A percentile compares a stretch with the other conserved stretches of the same genome.
Evolutionary conservation across 306 rosid genomes (phyloP).

Genomic region (Prinsepia uniflora): DNA sequence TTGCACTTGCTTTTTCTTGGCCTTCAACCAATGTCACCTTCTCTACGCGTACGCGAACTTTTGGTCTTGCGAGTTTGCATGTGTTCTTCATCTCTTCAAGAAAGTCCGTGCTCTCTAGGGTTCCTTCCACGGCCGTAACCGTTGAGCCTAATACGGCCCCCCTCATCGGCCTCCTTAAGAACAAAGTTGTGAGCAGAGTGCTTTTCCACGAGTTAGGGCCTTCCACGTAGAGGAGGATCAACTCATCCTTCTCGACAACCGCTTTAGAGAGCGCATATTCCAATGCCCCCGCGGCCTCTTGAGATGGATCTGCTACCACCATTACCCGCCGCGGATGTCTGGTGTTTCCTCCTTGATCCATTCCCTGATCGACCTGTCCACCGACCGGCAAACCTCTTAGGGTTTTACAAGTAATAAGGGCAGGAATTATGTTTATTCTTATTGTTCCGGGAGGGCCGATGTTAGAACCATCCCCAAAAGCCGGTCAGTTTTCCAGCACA

Average conservation of each 20-base stretch:
- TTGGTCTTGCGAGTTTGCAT: constrained; percentile 47
- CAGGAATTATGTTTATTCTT: constrained; percentile 19
- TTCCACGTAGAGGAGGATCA: constrained; percentile 62
- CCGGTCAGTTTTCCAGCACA: constrained; percentile 36
- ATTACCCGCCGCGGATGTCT: constrained; percentile 40
- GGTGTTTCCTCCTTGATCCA: constrained; percentile 28
- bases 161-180: constrained; percentile 49
- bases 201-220: constrained; percentile 46
- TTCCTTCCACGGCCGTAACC: constrained; percentile 25
- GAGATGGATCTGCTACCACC: constrained; percentile 70
- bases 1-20: constrained; percentile 48
- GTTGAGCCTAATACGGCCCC: constrained; percentile 13
- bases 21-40: constrained; percentile 44
- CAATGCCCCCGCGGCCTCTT: constrained; percentile 66
- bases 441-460: constrained; percentile 22
- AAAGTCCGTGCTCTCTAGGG: constrained; percentile 42
- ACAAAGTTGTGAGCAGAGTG: constrained; percentile 39
- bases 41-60: constrained; percentile 29
- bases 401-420: constrained; percentile 15
- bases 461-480: constrained; percentile 35
- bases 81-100: constrained; percentile 63
- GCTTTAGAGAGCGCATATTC: constrained; percentile 67
- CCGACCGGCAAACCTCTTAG: neutral
- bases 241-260: constrained; percentile 55
- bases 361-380: constrained; percentile 9